Evolutionary conservation across 2,329 filamentous ascomycete genomes (phyloP), one percentile per base, ranked within the genome.

Genomic region (Verticillium nubilum): DNA sequence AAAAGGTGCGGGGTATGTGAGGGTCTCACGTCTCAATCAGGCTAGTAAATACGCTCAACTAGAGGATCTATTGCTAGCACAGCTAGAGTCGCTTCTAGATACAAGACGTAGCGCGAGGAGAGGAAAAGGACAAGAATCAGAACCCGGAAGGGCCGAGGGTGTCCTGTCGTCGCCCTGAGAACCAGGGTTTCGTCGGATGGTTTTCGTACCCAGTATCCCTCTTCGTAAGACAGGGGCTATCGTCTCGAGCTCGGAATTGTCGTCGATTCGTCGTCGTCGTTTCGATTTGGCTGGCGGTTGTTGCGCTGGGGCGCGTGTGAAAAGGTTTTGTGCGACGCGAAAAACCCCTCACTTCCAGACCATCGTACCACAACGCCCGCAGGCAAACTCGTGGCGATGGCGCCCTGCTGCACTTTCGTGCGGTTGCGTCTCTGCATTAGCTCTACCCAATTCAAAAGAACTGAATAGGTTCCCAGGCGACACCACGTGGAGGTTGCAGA

Each of bases 401-500:
- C 37, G 37, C 37, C 37, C 37, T 47, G 37, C 37, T 19, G 37
- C 37, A 47, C 37, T 47, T 47, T 47, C 37, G 17, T 47, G 37
- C 37, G 37, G 23, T 47, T 47, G 17, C 26, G 62, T 57, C 17
- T 60, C 59, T 60, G 50, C 55, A 58, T 56, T 58, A 50, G 52
- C 59, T 60, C 56, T 60, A 54, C 10, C 9, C 28, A 26, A 12
- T 2, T 7, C 25, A 33, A 54, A n/a, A 27, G 17, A 31, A 47
- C 23, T 47, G 37, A 47, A 47, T 42, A 55, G 56, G 52, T 58
- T 58, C 52, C 59, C 59, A 60, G 55, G 59, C 59, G 55, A 55
- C 59, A 60, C 55, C 59, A 60, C 59, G 59, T 10, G 59, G 59
- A 60, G 59, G 59, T 60, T 60, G 59, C 59, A 60, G 55, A 58